Evolutionary conservation across 257 asterid genomes (phyloP).

Genomic region (Jacaranda mimosifolia): DNA sequence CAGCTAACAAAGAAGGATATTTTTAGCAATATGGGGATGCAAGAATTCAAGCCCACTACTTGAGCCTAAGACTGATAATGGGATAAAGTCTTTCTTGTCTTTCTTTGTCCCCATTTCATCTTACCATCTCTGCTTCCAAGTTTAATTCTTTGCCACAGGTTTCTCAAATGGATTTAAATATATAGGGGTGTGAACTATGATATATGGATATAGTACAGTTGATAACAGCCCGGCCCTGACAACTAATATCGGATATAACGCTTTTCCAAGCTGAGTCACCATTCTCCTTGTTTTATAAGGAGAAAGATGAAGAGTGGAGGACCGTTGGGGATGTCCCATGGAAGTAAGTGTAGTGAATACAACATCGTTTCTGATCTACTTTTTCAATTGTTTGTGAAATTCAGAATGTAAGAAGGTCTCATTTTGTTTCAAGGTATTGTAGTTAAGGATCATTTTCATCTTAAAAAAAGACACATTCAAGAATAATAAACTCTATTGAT

Average conservation of each 20-base stretch:
- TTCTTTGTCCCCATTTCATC: constrained; percentile 54
- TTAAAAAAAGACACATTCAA: not conserved
- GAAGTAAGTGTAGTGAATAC: constrained; percentile 56
- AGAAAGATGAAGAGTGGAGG: constrained; percentile 74
- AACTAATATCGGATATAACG: not conserved
- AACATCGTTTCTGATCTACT: not conserved
- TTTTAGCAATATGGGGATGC: constrained; percentile 47
- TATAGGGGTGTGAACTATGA: constrained; percentile 25
- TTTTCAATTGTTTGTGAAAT: not conserved
- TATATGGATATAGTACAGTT: not conserved
- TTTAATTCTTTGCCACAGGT: constrained; percentile 32
- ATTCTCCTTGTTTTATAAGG: constrained; percentile 73
- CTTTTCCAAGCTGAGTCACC: constrained; percentile 54
- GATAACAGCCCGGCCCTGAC: not conserved
- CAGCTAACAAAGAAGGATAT: constrained; percentile 17
- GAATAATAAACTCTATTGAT: not conserved
- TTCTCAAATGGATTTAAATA: constrained; percentile 2
- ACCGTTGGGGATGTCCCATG: constrained; percentile 75
- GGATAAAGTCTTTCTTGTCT: constrained; percentile 61
- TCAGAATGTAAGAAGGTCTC: not conserved
- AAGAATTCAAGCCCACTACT: constrained; percentile 41
- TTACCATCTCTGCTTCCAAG: constrained; percentile 41
- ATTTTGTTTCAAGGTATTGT: no score
- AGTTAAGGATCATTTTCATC: not conserved
- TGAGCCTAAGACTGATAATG: constrained; percentile 66